Base-by-base conservation (phyloP, 768 basidiomycete genomes). In the Phylloporus arenicola region DNA sequence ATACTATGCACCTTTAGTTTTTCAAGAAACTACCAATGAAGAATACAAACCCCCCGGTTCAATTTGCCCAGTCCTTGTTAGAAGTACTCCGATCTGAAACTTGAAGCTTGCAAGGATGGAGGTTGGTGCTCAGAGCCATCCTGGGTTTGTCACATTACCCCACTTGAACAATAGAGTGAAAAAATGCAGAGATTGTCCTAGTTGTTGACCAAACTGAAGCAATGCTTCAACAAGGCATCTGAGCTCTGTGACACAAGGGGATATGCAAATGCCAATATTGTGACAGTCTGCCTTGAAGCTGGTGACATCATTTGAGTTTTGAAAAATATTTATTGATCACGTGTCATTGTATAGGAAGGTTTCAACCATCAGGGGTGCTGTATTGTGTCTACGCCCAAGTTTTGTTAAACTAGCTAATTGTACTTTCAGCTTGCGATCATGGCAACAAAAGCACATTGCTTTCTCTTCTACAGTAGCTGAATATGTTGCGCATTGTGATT, bases 91-190 rank as follows among this genome's bases (percentile, higher is more conserved):
- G 16, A 0, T 17, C 55, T 0, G 3, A 5, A 1, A 57, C 33
- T 0, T 56, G 57, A 54, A 53, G 6, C 0, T 57, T 38, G 0
- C 48, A 47, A 1, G 51, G 50, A 0, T 57, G 51, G 51, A 27
- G 54, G 6, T n/a, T 57, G 0, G 6, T 48, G n/a, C n/a, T n/a
- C n/a, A n/a, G 0, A 52, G 29, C 0, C 54, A 56, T 3, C 43
- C 48, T 0, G 56, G 50, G 11, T 51, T 38, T 9, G 5, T 54
- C 1, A 54, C 50, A 0, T 14, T 39, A 2, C 39, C 33, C 0
- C 53, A 54, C 3, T 20, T n/a, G 13, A 11, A 41, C 6, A 1
- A 3, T 0, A 46, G 51, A 0, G 5, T 0, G 0, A 58, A 58
- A 0, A 54, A 52, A 27, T 12, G 14, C 4, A 14, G n/a, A 12